Evolutionary conservation across 1,284 basidiomycete genomes (phyloP), one percentile per base, ranked within the genome.

Genomic region (Phylloboletellus chloephorus): DNA sequence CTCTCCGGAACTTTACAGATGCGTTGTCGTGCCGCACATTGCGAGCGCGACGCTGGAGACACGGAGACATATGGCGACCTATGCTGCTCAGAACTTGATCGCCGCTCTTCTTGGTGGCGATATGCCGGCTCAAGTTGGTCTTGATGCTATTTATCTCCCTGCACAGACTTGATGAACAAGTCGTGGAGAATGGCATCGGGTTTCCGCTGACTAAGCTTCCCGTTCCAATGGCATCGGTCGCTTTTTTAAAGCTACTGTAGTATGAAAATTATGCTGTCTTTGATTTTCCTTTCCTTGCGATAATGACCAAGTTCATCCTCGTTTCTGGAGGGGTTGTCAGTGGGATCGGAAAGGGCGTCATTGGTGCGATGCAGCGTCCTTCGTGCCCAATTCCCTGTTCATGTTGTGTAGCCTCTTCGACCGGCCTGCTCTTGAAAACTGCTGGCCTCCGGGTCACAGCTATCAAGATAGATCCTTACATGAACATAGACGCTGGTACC

Each of bases 401-500:
- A 56, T 50, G 11, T 47, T 35, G 31, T 31, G 31, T 48, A 93
- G 94, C 95, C 55, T 98, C 95, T 30, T 98, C 94, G 47, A 98
- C 96, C 12, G 95, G 95, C 50, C 74, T 98, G 38, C 76, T 98
- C 40, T 76, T 98, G 64, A 98, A 98, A 73, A 98, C 91, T 35
- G 82, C 86, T 23, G 95, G 95, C 32, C 74, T 96, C 51, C 95
- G 93, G 67, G 95, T 98, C 58, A 98, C 96, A 2, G 88, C 96
- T 19, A 98, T 98, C 75, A 98, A 98, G 72, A 98, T 98, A 56
- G 95, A 98, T 66, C 95, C 95, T 16, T 98, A 98, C 64, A 98
- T 98, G 94, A 98, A 98, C 72, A 97, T 99, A 58, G 95, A 99
- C 76, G 96, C 95, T 25, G 96, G 96, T 31, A 98, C 95, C 22